These are phyloP conservation scores for Penstemon newberryi DNA, from an alignment of 257 asterid species.

Conservation along the genomic window DNA sequence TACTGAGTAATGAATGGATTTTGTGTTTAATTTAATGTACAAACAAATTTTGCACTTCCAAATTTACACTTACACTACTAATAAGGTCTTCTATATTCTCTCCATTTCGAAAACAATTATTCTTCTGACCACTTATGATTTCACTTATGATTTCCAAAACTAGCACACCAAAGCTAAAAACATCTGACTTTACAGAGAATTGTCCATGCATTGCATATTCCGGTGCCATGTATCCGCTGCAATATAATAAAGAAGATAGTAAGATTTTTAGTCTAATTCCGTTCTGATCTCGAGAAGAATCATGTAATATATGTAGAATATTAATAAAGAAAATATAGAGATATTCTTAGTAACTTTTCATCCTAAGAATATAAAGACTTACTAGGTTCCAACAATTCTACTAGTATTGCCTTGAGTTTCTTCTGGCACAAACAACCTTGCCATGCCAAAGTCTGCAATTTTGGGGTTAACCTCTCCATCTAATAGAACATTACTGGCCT, in stretches of 20 bases:
- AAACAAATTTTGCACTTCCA: too few species aligned
- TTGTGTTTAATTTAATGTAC: too few species aligned
- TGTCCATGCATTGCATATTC: slow-evolving; percentile 14
- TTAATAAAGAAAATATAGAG: too few species aligned
- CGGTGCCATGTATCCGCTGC: slow-evolving; percentile 24
- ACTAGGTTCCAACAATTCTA: slow-evolving; percentile 22
- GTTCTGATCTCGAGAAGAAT: too few species aligned
- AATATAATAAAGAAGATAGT: not conserved
- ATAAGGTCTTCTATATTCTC: not conserved
- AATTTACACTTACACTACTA: not conserved
- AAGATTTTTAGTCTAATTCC: too few species aligned
- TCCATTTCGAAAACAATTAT: not conserved
- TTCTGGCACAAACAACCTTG: slow-evolving; percentile 4
- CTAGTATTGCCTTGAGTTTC: not conserved
- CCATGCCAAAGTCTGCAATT: slow-evolving; percentile 24
- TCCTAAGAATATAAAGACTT: not conserved
- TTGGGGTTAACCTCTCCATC: slow-evolving; percentile 16
- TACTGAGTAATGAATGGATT: too few species aligned
- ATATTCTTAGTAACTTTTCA: not conserved
- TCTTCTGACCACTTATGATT: slow-evolving; percentile 20
- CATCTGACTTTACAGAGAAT: slow-evolving; percentile 24
- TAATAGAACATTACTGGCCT: slow-evolving; percentile 7
- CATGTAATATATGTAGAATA: not conserved
- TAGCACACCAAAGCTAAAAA: slow-evolving; percentile 22
- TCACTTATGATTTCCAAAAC: slow-evolving; percentile 21